These are phyloP conservation scores for Adansonia rubrostipa DNA, from an alignment of 441 rosid species.

Conservation along the genomic window DNA sequence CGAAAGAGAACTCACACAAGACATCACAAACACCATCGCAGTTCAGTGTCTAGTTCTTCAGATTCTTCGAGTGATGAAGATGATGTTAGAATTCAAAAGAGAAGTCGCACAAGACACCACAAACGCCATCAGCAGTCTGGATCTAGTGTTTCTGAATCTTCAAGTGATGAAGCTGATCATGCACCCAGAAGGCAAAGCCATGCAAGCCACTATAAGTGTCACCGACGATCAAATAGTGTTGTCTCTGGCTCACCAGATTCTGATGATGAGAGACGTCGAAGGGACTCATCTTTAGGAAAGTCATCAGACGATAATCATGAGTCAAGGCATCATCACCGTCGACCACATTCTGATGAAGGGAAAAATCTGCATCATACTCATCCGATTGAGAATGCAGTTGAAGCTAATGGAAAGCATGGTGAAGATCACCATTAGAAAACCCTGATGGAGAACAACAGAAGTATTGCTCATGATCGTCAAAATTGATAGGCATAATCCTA, in stretches of 20 bases:
- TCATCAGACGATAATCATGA: constrained; percentile 57
- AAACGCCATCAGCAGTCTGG: too few species aligned
- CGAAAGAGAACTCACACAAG: constrained; percentile 41
- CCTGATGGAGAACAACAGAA: not conserved
- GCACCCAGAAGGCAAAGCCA: constrained; percentile 34
- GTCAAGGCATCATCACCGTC: constrained; percentile 35
- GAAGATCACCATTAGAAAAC: constrained; percentile 12
- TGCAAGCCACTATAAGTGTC: constrained; percentile 40
- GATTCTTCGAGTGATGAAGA: constrained; percentile 45
- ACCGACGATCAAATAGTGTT: constrained; percentile 26
- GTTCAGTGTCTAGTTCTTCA: constrained; percentile 39
- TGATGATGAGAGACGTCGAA: constrained; percentile 28
- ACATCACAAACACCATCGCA: constrained; percentile 41
- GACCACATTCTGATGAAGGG: constrained; percentile 22
- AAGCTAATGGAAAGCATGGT: constrained; percentile 29
- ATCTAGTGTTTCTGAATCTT: too few species aligned
- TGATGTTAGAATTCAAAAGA: too few species aligned
- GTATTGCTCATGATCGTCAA: not conserved
- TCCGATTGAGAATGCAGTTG: not conserved
- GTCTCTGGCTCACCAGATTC: constrained; percentile 40
- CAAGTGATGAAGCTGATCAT: not conserved
- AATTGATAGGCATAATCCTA: not conserved
- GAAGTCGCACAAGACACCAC: too few species aligned
- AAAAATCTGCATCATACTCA: constrained; percentile 5
- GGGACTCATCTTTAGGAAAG: constrained; percentile 42